phyloP scores from a whole-genome alignment of 164 flowering plant species.

The Magnolia officinalis region DNA sequence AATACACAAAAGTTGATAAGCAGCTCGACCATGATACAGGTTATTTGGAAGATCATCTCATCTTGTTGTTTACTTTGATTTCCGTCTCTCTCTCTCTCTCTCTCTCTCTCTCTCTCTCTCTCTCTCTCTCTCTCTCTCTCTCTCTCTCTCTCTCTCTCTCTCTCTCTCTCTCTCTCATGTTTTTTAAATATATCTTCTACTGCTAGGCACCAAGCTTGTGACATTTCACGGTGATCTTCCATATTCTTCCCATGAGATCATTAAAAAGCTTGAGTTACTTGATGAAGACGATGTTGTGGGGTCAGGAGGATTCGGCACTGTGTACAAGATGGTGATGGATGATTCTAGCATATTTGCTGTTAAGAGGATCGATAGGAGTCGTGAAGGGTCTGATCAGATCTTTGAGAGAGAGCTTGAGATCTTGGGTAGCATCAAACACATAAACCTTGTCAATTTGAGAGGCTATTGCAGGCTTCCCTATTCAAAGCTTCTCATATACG shows the following conservation, averaged over 20 bases:
- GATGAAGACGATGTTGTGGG: constrained; percentile 87
- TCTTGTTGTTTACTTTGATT: neutral
- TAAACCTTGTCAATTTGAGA: constrained; percentile 79
- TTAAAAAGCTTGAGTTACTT: constrained; percentile 87
- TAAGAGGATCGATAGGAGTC: constrained; percentile 71
- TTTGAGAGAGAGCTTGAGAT: constrained; percentile 93
- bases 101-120: no score
- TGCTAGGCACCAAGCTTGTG: constrained; percentile 70
- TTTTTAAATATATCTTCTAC: neutral
- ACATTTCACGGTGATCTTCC: constrained; percentile 97
- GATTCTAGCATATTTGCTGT: constrained; percentile 89
- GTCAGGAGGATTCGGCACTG: constrained; percentile 96
- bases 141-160: no score
- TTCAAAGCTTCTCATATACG: constrained; percentile 89
- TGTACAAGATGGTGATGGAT: constrained; percentile 91
- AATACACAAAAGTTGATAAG: constrained; percentile 74
- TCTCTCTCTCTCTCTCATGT: neutral
- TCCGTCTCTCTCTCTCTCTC: neutral
- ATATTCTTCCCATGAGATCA: constrained; percentile 76
- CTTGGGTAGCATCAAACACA: constrained; percentile 90
- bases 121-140: no score
- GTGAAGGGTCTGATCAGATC: constrained; percentile 76
- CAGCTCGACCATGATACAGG: constrained; percentile 38
- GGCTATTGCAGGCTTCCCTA: constrained; percentile 85
- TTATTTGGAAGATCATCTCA: neutral